Evolutionary conservation across 495 filamentous ascomycete genomes (phyloP).

Genomic region (Hypoxylon perforatum): DNA sequence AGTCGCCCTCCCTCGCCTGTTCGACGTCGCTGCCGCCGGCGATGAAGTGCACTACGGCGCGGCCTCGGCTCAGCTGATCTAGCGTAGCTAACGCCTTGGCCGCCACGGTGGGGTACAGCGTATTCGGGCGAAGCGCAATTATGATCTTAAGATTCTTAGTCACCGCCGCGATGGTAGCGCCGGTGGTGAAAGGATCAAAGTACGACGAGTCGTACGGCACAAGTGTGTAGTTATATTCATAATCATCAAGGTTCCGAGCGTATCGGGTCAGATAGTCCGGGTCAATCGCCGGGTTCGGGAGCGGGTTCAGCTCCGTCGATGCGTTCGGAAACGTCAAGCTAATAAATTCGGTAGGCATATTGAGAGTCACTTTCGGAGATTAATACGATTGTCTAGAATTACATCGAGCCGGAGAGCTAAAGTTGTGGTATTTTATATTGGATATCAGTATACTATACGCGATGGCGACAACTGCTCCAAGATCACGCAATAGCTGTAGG

Average conservation of each 20-base stretch:
- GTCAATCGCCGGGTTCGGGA: conserved; percentile 58
- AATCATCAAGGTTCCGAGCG: conserved; percentile 62
- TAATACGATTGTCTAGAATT: conserved; percentile 2
- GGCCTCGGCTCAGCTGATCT: conserved; percentile 61
- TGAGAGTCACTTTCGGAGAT: conserved; percentile 23
- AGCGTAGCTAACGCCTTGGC: conserved; percentile 67
- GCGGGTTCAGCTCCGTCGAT: conserved; percentile 62
- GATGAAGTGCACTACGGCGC: conserved; percentile 67
- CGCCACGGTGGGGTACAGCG: conserved; percentile 65
- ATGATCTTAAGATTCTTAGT: conserved; percentile 67
- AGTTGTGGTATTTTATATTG: conserved; percentile 30
- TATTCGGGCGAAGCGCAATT: conserved; percentile 67
- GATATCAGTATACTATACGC: conserved; percentile 7
- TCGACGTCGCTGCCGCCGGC: conserved; percentile 65
- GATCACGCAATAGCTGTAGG: conserved; percentile 41
- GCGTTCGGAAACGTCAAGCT: conserved; percentile 62
- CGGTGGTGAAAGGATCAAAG: conserved; percentile 63
- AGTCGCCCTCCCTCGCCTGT: conserved; percentile 65
- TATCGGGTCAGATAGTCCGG: conserved; percentile 60
- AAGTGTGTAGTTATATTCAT: conserved; percentile 65
- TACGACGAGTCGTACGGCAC: conserved; percentile 63
- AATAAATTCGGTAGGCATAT: conserved; percentile 67
- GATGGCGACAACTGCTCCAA: conserved; percentile 37
- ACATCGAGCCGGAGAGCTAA: neutral
- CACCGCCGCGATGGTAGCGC: conserved; percentile 60